Conservation (phyloP, 768 basidiomycete species). For the Rhizopogon sp. region DNA sequence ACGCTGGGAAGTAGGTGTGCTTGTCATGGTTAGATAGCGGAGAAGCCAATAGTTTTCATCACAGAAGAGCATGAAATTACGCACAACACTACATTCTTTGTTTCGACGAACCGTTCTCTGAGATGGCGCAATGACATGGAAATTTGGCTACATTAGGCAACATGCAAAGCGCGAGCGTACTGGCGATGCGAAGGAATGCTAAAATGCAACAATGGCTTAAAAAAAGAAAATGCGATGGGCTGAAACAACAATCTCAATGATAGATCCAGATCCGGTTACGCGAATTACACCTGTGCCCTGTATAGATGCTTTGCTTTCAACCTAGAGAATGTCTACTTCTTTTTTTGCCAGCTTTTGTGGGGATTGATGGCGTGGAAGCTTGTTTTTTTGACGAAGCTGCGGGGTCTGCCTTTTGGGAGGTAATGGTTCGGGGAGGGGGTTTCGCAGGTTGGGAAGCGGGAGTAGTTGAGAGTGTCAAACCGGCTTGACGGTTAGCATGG, state of each 20-base stretch:
- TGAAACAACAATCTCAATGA: constrained; percentile 14
- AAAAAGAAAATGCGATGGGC: constrained; percentile 19
- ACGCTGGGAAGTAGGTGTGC: not conserved
- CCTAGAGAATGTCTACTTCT: constrained; percentile 26
- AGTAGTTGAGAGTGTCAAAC: constrained; percentile 14
- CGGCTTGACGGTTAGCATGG: constrained; percentile 6
- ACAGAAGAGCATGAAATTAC: not conserved
- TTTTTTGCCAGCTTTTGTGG: constrained; percentile 25
- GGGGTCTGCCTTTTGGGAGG: constrained; percentile 17
- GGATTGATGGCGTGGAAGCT: constrained; percentile 6
- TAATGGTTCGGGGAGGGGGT: constrained; percentile 8
- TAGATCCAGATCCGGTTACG: constrained; percentile 6
- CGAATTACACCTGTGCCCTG: constrained; percentile 6
- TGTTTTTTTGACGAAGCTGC: constrained; percentile 8
- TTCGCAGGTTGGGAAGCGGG: constrained; percentile 7
- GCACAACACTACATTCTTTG: not conserved
- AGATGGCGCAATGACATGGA: constrained; percentile 3
- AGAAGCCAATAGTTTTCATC: not conserved
- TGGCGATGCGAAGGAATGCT: constrained; percentile 22
- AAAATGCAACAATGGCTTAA: constrained; percentile 20
- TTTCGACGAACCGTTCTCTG: not conserved
- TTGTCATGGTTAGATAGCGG: not conserved
- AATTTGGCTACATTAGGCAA: constrained; percentile 24
- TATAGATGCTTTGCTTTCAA: constrained; percentile 14
- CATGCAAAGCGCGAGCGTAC: constrained; percentile 14